Conservation (phyloP, 306 rosid genomes). For the Alnus glutinosa region DNA sequence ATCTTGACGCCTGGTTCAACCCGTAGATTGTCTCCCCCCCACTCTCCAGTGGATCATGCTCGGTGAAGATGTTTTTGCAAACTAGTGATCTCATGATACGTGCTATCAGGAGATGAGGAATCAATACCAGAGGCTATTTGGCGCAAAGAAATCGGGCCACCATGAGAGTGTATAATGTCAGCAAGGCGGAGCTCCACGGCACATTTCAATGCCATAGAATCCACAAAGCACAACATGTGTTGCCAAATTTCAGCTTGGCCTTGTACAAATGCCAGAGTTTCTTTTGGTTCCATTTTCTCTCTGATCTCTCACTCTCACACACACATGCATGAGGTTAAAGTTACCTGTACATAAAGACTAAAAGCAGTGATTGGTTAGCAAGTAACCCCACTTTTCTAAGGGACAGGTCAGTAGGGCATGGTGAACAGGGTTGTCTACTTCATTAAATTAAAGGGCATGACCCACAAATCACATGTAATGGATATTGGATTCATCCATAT, state of each 20-base stretch:
- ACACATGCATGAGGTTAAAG: no score
- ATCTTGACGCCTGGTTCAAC: conserved; percentile 23
- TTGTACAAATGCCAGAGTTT: conserved; percentile 14
- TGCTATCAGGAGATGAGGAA: conserved; percentile 18
- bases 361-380: no score
- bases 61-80: conserved; percentile 33
- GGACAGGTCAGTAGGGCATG: no score
- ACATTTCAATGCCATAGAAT: conserved; percentile 44
- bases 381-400: no score
- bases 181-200: conserved; percentile 44
- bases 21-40: conserved; percentile 29
- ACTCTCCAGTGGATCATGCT: conserved; percentile 8
- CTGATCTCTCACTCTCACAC: not conserved
- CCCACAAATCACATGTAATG: no score
- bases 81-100: conserved; percentile 43
- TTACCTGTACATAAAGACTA: no score
- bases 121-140: conserved; percentile 30
- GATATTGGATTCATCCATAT: no score
- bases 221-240: conserved; percentile 36
- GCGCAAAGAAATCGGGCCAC: conserved; percentile 25
- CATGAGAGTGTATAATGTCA: conserved; percentile 41
- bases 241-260: conserved; percentile 51
- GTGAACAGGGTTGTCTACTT: no score
- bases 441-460: no score
- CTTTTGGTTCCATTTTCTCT: conserved; percentile 18